Evolutionary conservation across 345 rosid genomes (phyloP), one percentile per base, ranked within the genome.

Genomic region (Camelina laxa): DNA sequence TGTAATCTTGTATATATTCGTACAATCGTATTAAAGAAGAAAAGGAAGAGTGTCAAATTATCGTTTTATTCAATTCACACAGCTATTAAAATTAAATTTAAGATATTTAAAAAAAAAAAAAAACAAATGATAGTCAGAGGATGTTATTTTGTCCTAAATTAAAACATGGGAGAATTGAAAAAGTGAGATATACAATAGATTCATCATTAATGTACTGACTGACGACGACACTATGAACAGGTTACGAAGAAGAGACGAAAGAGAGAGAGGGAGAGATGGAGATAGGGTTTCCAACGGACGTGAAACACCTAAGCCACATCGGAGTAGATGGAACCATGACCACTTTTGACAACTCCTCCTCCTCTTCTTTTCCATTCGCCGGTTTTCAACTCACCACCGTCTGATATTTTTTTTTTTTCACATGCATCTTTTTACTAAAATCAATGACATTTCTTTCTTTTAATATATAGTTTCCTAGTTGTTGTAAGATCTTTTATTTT

Each of bases 261-360:
- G 90, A 83, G 69, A 81, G 72, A 64, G 84, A 83, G 48, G 53
- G 5, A 11, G 87, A 82, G 55, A 83, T 91, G 80, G 84, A 89
- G 58, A 91, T 91, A 9, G 95, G 97, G 20, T 63, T 72, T 17
- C 97, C 97, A 7, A 91, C 95, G 42, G 92, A 91, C 77, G 97
- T 89, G 85, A 91, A 87, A 76, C 97, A 91, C 75, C 80, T 91
- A 79, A 86, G 88, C 17, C 97, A 91, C 78, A 89, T 91, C 17
- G 97, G 97, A 70, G 78, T 85, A 73, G 95, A 86, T 70, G 95
- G 89, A 22, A 70, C 74, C 48, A 74, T 81, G 68, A 80, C 81
- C 45, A 77, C 55, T 39, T 77, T 70, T 21, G 76, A 65, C 67
- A 17, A 30, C 14, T 16, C 68, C 13, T 16, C 68, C 13, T 67